A percentile compares a stretch with the other conserved stretches of the same genome.
Conservation (phyloP, 2,329 filamentous ascomycete species). For the Metarhizium humberi region DNA sequence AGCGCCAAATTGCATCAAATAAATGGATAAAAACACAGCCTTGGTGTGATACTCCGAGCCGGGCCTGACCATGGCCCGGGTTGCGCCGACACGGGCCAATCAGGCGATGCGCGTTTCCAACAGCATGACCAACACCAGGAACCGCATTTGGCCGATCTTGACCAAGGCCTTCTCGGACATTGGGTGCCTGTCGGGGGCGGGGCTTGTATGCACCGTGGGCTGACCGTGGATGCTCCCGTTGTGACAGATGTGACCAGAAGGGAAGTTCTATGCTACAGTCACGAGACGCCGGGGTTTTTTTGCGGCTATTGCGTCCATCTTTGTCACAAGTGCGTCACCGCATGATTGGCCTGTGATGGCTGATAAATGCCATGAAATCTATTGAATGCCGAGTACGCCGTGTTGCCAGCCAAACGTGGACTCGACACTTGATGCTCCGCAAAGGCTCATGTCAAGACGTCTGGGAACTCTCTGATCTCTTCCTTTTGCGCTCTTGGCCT, state of each 20-base stretch:
- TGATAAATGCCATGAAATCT: too few species aligned
- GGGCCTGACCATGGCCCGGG: neutral
- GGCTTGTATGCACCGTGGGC: neutral
- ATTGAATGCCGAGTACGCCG: too few species aligned
- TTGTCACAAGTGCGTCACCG: too few species aligned
- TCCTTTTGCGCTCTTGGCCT: slow-evolving; percentile 16
- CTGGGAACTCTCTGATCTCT: neutral
- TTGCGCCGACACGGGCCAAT: neutral
- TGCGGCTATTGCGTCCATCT: too few species aligned
- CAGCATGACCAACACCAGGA: slow-evolving; percentile 21
- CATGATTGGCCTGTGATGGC: too few species aligned
- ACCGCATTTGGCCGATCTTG: slow-evolving; percentile 16
- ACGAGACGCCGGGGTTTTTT: too few species aligned
- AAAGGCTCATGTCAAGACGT: neutral
- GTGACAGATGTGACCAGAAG: too few species aligned
- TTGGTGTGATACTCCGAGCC: neutral
- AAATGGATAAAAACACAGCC: neutral
- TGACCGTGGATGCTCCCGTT: too few species aligned
- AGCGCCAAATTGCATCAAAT: too few species aligned
- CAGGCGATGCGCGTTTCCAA: neutral
- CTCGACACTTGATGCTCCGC: neutral
- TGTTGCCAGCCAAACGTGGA: neutral
- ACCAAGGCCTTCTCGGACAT: neutral
- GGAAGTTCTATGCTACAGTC: too few species aligned
- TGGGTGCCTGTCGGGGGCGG: too few species aligned